Conservation (phyloP, 2,329 filamentous ascomycete species). For the Ceratocystis huliohia region DNA sequence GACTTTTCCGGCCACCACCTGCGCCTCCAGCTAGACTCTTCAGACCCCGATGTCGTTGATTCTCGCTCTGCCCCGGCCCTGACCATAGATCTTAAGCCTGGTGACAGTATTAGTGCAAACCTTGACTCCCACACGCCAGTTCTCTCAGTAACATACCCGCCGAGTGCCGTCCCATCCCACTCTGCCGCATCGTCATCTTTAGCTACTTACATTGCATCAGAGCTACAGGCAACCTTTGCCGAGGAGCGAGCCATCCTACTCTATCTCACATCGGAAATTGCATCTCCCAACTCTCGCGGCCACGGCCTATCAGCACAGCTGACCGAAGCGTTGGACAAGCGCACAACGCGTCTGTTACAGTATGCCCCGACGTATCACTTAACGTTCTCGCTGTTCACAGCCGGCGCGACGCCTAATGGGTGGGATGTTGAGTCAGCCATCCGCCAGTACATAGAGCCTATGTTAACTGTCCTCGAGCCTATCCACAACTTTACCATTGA, state of each 20-base stretch:
- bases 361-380: slow-evolving; percentile 91
- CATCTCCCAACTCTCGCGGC: slow-evolving; percentile 37
- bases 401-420: slow-evolving; percentile 60
- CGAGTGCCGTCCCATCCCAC: slow-evolving; percentile 52
- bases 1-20: slow-evolving; percentile 71
- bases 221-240: slow-evolving; percentile 64
- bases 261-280: slow-evolving; percentile 52
- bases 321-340: slow-evolving; percentile 47
- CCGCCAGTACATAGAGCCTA: slow-evolving; percentile 64
- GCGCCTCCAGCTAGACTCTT: slow-evolving; percentile 32
- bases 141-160: slow-evolving; percentile 65
- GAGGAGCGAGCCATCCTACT: slow-evolving; percentile 84
- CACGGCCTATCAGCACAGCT: slow-evolving; percentile 39
- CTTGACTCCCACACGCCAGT: slow-evolving; percentile 57
- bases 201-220: slow-evolving; percentile 63
- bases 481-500: slow-evolving; percentile 96
- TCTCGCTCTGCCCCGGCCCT: slow-evolving; percentile 41
- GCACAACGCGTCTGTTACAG: slow-evolving; percentile 74
- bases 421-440: slow-evolving; percentile 86
- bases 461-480: slow-evolving; percentile 63
- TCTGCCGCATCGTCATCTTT: slow-evolving; percentile 56
- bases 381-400: slow-evolving; percentile 88
- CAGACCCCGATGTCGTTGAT: slow-evolving; percentile 19
- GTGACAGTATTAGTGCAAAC: slow-evolving; percentile 43
- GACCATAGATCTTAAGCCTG: slow-evolving; percentile 56